Evolutionary conservation across 1,284 basidiomycete species (phyloP), one percentile per base, ranked within the genome.

Genomic region (Boletellus deceptivus): DNA sequence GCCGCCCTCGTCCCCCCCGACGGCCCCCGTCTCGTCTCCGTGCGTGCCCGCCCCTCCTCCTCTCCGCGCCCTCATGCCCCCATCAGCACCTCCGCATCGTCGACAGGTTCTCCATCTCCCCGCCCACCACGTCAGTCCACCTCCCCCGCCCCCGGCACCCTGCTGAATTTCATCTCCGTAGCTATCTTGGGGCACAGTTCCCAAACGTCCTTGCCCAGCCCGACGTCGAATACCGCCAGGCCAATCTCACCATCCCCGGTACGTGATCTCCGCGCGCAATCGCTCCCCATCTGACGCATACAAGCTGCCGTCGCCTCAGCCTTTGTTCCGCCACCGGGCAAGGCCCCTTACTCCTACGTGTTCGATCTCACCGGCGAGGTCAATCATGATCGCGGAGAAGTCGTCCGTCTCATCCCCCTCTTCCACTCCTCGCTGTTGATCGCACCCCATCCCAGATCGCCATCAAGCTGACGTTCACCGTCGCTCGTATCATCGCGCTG

Each of bases 281-380:
- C 43, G 41, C 39, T 35, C 29, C 46, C 41, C 40, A 36, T 46
- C 43, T 59, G 24, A 11, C 10, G 6, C 53, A 47, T 47, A 33
- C 43, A 59, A 91, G 89, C 80, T 31, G 80, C 78, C 17, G 82
- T 91, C 47, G 70, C 78, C 33, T 74, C 80, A 16, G 76, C 75
- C 43, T 92, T 89, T 58, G 83, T 88, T 53, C 84, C 87, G 10
- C 78, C 81, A 3, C 78, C 80, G 54, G 86, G 86, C 45, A 73
- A 79, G 58, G 68, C 75, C 13, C 74, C 83, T 6, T 92, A 84
- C 65, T 75, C 82, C 46, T 85, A 86, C 68, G 84, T 91, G 35
- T 91, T 91, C 64, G 89, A 92, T 71, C 79, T 86, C 59, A 85
- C 87, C 13, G 92, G 92, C 39, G 92, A 94, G 67, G 75, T 89